Percentiles rank a stretch among this genome's conserved stretches.
Evolutionary conservation across 768 basidiomycete species (phyloP).

Genomic region (Leccinum rimulosum): DNA sequence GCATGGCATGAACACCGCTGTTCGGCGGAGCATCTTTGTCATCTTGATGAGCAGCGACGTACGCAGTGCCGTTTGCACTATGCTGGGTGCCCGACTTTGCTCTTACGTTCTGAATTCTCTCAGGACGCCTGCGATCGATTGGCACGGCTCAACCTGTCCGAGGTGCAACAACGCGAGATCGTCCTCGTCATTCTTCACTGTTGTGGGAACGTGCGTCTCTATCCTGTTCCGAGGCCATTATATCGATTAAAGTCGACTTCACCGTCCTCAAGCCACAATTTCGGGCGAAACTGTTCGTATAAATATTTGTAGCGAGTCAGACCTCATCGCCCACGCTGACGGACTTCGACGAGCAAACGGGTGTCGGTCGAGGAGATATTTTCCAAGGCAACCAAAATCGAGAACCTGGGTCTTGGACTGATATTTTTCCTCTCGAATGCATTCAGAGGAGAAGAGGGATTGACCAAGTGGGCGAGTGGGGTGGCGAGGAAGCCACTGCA

Average conservation of each 20-base stretch:
- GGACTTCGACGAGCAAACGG: conserved; percentile 47
- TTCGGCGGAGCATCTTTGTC: conserved; percentile 86
- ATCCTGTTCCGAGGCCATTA: not conserved
- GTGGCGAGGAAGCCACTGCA: conserved; percentile 70
- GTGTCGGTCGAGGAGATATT: conserved; percentile 73
- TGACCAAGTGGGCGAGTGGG: conserved; percentile 64
- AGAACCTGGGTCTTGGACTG: conserved; percentile 70
- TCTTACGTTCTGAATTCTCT: not conserved
- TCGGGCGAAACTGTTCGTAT: conserved; percentile 55
- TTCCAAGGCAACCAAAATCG: conserved; percentile 64
- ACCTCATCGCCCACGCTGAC: conserved; percentile 61
- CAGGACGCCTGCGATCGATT: conserved; percentile 96
- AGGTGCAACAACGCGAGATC: conserved; percentile 92
- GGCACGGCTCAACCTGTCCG: conserved; percentile 76
- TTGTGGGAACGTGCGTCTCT: conserved; percentile 74
- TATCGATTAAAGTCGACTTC: conserved; percentile 60
- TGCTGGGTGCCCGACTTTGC: not conserved
- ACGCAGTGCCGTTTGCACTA: conserved; percentile 23
- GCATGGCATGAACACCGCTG: conserved; percentile 99
- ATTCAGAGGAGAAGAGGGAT: conserved; percentile 40
- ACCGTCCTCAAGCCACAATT: conserved; percentile 64
- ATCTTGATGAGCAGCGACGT: conserved; percentile 96
- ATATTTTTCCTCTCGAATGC: conserved; percentile 62
- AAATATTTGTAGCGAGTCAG: conserved; percentile 76
- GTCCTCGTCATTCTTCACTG: conserved; percentile 92